These are phyloP conservation scores for Melanomma pulvis-pyrius DNA, from an alignment of 495 filamentous ascomycete genomes.

Conservation along the genomic window DNA sequence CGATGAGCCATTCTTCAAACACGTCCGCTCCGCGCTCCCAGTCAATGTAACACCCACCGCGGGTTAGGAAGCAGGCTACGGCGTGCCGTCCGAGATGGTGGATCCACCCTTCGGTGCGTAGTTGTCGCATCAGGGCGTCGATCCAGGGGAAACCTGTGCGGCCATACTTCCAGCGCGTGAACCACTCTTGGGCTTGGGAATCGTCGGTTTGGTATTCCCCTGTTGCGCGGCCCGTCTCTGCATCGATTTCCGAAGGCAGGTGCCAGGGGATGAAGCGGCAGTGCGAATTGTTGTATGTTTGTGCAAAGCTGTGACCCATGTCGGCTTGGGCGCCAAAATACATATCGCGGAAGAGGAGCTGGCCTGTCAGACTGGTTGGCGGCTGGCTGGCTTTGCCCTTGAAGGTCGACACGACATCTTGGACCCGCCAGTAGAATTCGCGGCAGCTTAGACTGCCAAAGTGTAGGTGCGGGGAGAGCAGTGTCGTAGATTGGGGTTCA, in stretches of 20 bases:
- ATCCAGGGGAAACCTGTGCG: conserved; percentile 73
- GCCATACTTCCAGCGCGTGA: conserved; percentile 66
- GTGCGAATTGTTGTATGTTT: conserved; percentile 60
- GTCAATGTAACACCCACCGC: conserved; percentile 71
- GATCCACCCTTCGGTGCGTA: conserved; percentile 71
- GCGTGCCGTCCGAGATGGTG: conserved; percentile 73
- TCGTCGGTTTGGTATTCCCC: conserved; percentile 61
- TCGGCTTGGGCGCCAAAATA: conserved; percentile 73
- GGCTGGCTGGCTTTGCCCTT: conserved; percentile 53
- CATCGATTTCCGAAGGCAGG: conserved; percentile 57
- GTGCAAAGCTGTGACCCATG: conserved; percentile 59
- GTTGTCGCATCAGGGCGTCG: conserved; percentile 73
- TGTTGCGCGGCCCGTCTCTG: conserved; percentile 47
- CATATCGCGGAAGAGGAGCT: conserved; percentile 75
- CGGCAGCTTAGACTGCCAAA: conserved; percentile 66
- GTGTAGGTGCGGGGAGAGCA: conserved; percentile 71
- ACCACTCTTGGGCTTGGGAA: conserved; percentile 60
- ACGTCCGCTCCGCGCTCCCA: conserved; percentile 76
- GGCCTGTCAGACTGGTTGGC: conserved; percentile 66
- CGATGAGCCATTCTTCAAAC: conserved; percentile 71
- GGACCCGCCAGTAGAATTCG: conserved; percentile 68
- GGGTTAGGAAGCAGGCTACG: conserved; percentile 72
- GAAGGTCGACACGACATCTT: conserved; percentile 54
- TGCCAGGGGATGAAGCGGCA: conserved; percentile 74
- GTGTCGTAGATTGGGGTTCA: conserved; percentile 66